phyloP scores from a whole-genome alignment of 2,329 filamentous ascomycete genomes.

The Fusarium continuum region DNA sequence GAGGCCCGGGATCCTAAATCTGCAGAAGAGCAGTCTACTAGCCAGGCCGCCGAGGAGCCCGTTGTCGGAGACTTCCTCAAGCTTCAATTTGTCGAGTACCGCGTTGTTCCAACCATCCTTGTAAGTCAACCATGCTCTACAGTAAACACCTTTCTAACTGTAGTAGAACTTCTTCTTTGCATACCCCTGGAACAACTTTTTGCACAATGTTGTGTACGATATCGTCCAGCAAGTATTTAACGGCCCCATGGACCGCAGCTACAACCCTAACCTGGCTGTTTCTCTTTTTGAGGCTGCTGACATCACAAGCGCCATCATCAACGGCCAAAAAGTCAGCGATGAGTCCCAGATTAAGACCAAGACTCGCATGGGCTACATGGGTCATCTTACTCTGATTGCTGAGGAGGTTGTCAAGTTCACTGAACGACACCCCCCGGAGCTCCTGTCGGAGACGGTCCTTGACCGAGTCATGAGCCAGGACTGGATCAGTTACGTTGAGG shows the following conservation, averaged over 20 bases:
- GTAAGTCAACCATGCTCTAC: conserved; percentile 60
- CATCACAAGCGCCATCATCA: conserved; percentile 90
- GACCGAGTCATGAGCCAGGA: conserved; percentile 88
- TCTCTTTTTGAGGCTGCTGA: conserved; percentile 92
- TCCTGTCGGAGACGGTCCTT: conserved; percentile 83
- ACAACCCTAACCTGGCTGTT: conserved; percentile 87
- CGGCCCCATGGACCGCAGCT: conserved; percentile 95
- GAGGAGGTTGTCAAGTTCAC: conserved; percentile 99
- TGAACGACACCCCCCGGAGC: conserved; percentile 88
- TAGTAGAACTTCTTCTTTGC: conserved; percentile 92
- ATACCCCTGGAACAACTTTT: conserved; percentile 99
- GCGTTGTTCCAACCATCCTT: conserved; percentile 93
- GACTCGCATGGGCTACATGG: conserved; percentile 98
- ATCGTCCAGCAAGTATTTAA: conserved; percentile 99
- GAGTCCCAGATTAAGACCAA: conserved; percentile 83
- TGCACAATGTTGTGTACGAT: conserved; percentile 99
- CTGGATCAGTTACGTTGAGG: conserved; percentile 96
- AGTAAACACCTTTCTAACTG: conserved; percentile 19
- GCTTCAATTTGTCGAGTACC: conserved; percentile 94
- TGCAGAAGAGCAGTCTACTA: conserved; percentile 22
- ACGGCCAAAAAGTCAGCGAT: conserved; percentile 88
- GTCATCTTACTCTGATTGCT: conserved; percentile 93
- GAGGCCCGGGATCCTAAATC: conserved; percentile 6
- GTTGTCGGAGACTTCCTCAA: conserved; percentile 96
- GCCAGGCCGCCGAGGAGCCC: conserved; percentile 56